phyloP scores from a whole-genome alignment of 805 yeast genomes.

The Soucietia sequanensis region DNA sequence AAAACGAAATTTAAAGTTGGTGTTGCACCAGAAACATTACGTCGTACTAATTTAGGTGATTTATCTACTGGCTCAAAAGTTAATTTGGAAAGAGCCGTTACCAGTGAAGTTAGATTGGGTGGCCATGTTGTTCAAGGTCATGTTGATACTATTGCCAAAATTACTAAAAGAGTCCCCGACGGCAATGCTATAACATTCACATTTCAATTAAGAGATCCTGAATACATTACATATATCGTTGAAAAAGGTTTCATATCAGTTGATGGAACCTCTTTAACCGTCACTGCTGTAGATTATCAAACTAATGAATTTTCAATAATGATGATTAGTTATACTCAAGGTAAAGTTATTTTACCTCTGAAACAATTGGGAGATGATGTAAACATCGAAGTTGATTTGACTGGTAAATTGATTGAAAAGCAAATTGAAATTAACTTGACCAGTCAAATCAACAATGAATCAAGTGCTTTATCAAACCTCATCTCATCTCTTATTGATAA shows the following conservation, averaged over 20 bases:
- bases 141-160: slow-evolving; percentile 82
- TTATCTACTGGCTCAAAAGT: slow-evolving; percentile 61
- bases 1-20: slow-evolving; percentile 76
- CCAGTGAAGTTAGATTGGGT: slow-evolving; percentile 82
- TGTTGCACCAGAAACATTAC: slow-evolving; percentile 86
- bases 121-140: slow-evolving; percentile 99
- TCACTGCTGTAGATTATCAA: slow-evolving; percentile 70
- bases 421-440: slow-evolving; percentile 65
- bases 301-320: slow-evolving; percentile 68
- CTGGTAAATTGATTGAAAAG: slow-evolving; percentile 88
- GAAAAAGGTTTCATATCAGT: slow-evolving; percentile 92
- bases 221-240: slow-evolving; percentile 71
- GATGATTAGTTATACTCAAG: slow-evolving; percentile 91
- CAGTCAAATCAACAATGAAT: slow-evolving; percentile 49
- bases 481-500: slow-evolving; percentile 36
- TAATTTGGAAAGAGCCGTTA: slow-evolving; percentile 89
- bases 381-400: slow-evolving; percentile 91
- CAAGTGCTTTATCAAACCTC: slow-evolving; percentile 49
- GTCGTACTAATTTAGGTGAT: slow-evolving; percentile 71
- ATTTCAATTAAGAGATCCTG: slow-evolving; percentile 64
- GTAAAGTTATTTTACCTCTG: slow-evolving; percentile 67
- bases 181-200: slow-evolving; percentile 76
- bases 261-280: slow-evolving; percentile 92
- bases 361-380: slow-evolving; percentile 65
- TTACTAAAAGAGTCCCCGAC: slow-evolving; percentile 54